Conservation (phyloP, 1,139 yeast species). For the Kazachstania sp. region DNA sequence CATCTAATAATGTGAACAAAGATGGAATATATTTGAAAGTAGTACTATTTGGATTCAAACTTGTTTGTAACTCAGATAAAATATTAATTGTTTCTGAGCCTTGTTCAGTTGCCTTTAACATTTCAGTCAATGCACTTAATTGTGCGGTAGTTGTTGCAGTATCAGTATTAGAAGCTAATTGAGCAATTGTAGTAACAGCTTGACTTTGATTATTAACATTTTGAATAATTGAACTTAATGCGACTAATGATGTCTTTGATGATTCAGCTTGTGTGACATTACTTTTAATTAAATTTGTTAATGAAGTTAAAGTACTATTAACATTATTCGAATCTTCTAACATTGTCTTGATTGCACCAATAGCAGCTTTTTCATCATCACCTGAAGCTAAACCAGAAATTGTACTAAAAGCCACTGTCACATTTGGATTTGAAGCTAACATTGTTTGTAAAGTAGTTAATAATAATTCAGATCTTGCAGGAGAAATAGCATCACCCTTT, state of each 20-base stretch:
- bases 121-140: slow-evolving; percentile 16
- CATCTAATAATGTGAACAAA: slow-evolving; percentile 18
- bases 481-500: slow-evolving; percentile 17
- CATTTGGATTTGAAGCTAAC: slow-evolving; percentile 8
- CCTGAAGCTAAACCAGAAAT: slow-evolving; percentile 8
- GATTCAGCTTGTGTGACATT: slow-evolving; percentile 23
- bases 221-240: slow-evolving; percentile 15
- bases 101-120: slow-evolving; percentile 20
- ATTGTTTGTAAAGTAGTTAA: slow-evolving; percentile 14
- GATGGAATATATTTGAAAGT: slow-evolving; percentile 19
- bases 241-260: slow-evolving; percentile 19
- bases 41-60: slow-evolving; percentile 15
- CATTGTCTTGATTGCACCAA: slow-evolving; percentile 12
- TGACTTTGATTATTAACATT: slow-evolving; percentile 16
- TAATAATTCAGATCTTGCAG: slow-evolving; percentile 17
- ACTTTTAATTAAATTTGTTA: slow-evolving; percentile 15
- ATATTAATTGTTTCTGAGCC: slow-evolving; percentile 18
- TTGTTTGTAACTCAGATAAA: slow-evolving; percentile 11
- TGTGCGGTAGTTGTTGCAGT: slow-evolving; percentile 20
- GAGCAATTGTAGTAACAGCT: slow-evolving; percentile 15
- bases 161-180: slow-evolving; percentile 19
- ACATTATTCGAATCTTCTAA: slow-evolving; percentile 16
- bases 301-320: slow-evolving; percentile 15
- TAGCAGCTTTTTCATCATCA: slow-evolving; percentile 4
- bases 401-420: slow-evolving; percentile 15